Evolutionary conservation across 2,329 filamentous ascomycete genomes (phyloP), one percentile per base, ranked within the genome.

Genomic region (Diaporthe sp.): DNA sequence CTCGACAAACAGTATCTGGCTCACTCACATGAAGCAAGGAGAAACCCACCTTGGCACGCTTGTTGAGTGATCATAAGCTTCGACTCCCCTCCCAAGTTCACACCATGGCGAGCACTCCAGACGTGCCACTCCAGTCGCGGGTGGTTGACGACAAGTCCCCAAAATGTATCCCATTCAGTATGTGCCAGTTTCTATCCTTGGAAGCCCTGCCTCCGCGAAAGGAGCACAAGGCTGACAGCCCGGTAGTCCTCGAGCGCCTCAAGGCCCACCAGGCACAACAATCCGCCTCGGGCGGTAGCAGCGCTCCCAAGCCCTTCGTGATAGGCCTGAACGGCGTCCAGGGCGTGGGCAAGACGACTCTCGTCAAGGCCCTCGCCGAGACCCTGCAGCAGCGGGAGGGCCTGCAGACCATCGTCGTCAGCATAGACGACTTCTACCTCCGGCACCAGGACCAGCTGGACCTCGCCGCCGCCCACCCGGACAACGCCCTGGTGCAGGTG

Each of bases 261-360:
- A 81, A 86, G 74, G 76, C 82, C 75, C 73, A 81, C 70, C 63
- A 56, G 35, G 61, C 39, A 27, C 59, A 44, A 68, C 37, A 68
- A 5, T 9, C 71, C 15, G 71, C n/a, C 25, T 71, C 66, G 51
- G 73, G 50, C 61, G 39, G 30, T 37, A 39, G 44, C 72, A 32
- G 37, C 72, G 44, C 17, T 3, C 13, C 15, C 56, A 89, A 88
- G 27, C 95, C 95, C 37, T 94, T 98, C 83, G 91, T 98, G 81
- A 88, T 98, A 76, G 96, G 95, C 61, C 89, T 98, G 79, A 97
- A 97, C 79, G 96, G 96, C 75, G 91, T 98, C 37, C 96, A 98
- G 84, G 96, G 96, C 75, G 93, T 94, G 50, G 96, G 96, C 78
- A 98, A 98, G 86, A 97, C 96, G 4, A 97, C 96, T 17, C 89